Base-by-base conservation (phyloP, 1,139 yeast species). In the Geotrichum carabidarum region DNA sequence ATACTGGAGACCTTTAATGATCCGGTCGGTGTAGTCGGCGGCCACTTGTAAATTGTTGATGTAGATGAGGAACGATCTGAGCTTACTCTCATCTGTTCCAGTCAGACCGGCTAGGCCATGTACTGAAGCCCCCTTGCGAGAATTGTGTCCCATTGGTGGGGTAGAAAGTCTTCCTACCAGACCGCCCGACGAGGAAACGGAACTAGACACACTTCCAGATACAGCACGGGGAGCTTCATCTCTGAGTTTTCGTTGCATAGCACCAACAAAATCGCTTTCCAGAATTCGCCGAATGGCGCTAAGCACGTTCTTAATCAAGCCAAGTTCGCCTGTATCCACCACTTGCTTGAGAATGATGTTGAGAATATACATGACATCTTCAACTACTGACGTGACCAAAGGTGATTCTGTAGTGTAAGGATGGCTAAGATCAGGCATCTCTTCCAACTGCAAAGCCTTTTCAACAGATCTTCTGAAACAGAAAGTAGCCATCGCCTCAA, bases 371-470 rank as follows among this genome's bases (percentile, higher is more conserved):
- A 90, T 80, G 46, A 88, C 74, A 67, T 93, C 99, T 66, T 93
- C 99, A 42, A 91, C 82, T 9, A 89, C 84, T 0, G 98, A 89
- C 0, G 95, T 81, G 4, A 86, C 81, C 3, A 94, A 85, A 3
- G 86, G 81, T 49, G 75, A 78, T 59, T 78, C 87, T 9, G 78
- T 63, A 37, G 59, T 63, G 61, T 40, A 64, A 37, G 46, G 66
- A 60, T 50, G 69, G 62, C 48, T 55, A 7, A 73, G 52, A 49
- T 71, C 74, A 0, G 95, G 96, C 22, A 86, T 62, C 61, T 86
- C 91, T 67, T 93, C 98, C 38, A 89, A 77, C 53, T 82, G 77
- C 48, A 87, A 80, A 1, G 97, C 89, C 63, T 86, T 88, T 64
- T 87, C 95, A 48, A 93, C 77, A 0, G 96, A 86, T 51, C 90